phyloP scores from a whole-genome alignment of 23 red algal species.

The Chondrus crispus region DNA sequence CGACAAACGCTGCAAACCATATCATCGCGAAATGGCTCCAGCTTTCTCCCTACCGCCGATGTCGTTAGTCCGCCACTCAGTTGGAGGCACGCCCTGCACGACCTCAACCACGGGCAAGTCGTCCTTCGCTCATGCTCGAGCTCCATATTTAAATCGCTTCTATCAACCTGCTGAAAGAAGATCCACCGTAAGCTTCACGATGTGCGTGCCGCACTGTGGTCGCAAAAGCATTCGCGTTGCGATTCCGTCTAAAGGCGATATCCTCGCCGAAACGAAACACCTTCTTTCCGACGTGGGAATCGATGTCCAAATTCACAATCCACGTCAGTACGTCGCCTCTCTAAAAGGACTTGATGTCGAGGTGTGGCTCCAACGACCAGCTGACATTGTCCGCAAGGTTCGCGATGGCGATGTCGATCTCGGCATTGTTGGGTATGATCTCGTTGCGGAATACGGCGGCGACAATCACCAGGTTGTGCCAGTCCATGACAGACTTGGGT shows the following conservation, averaged over 20 bases:
- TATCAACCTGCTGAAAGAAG: background rate
- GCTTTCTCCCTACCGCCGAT: too few species aligned
- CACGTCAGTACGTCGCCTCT: conserved; percentile 86
- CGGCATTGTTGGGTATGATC: conserved; percentile 88
- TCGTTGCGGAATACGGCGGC: conserved; percentile 89
- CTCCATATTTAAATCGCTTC: background rate
- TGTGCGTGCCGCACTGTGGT: too few species aligned
- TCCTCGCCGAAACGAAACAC: conserved; percentile 47
- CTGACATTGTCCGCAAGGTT: conserved; percentile 97
- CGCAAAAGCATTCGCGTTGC: conserved; percentile 76
- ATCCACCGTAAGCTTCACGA: background rate
- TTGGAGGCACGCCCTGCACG: too few species aligned
- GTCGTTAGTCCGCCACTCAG: too few species aligned
- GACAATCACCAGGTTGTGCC: conserved; percentile 23
- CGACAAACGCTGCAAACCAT: too few species aligned
- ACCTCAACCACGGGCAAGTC: too few species aligned
- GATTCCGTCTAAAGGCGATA: conserved; percentile 95
- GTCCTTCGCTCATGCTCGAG: background rate
- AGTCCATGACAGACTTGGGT: conserved; percentile 87
- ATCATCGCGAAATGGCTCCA: too few species aligned
- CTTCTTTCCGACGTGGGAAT: conserved; percentile 78
- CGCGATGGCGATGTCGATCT: conserved; percentile 90
- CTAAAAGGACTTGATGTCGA: conserved; percentile 77
- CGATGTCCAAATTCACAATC: conserved; percentile 81
- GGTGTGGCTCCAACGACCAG: conserved; percentile 95